A percentile compares a stretch with the other conserved stretches of the same genome.
These are phyloP conservation scores for Trypanosoma cruzi DNA, from an alignment of 208 protist species.

Conservation along the genomic window DNA sequence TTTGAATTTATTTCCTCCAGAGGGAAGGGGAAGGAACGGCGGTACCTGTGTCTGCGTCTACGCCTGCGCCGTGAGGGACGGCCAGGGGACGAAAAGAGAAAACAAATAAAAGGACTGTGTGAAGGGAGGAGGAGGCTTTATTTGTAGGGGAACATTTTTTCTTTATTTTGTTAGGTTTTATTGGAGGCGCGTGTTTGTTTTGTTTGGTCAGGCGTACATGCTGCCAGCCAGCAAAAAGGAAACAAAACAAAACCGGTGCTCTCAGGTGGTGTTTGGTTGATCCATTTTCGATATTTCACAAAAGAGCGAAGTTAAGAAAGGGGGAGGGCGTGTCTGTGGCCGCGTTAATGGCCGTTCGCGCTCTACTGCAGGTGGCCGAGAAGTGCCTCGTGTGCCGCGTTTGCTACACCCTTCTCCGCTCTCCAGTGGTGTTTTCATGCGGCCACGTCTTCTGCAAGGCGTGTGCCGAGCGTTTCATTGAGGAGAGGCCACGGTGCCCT, in stretches of 20 bases:
- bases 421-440: conserved; percentile 59
- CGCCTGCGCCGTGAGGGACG: background rate
- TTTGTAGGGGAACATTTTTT: background rate
- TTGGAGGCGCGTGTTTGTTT: background rate
- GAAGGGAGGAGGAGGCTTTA: background rate
- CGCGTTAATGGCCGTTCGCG: conserved; percentile 20
- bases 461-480: conserved; percentile 54
- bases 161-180: background rate
- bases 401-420: conserved; percentile 59
- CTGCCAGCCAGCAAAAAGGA: background rate
- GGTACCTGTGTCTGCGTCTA: too few relatives aligned
- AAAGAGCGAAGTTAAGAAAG: background rate
- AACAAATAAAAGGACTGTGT: background rate
- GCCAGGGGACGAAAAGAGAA: background rate
- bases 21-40: background rate
- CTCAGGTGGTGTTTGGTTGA: background rate
- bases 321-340: background rate
- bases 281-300: background rate
- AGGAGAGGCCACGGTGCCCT: conserved; percentile 59
- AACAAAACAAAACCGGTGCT: too few relatives aligned
- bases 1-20: conserved; percentile 10
- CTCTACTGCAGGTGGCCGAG: conserved; percentile 46
- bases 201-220: background rate
- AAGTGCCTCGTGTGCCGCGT: conserved; percentile 49
- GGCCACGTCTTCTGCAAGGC: conserved; percentile 68